Percentiles rank a stretch among this genome's conserved stretches.
These are phyloP conservation scores for Mycena kentingensis DNA, from an alignment of 768 basidiomycete genomes.

Conservation along the genomic window DNA sequence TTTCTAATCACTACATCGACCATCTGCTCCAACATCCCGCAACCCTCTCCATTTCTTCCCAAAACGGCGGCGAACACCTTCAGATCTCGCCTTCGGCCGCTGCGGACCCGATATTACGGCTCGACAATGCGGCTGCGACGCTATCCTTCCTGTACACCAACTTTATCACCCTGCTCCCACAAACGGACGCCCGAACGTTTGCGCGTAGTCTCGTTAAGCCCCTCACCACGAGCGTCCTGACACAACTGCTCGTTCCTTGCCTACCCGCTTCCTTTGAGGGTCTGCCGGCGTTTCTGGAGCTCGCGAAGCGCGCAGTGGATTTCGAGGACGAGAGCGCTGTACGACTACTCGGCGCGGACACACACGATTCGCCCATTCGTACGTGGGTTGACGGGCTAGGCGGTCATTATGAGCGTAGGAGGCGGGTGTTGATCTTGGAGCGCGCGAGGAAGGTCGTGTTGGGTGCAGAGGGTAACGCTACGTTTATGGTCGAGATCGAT, in stretches of 20 bases:
- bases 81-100: conserved; percentile 46
- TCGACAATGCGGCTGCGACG: conserved; percentile 57
- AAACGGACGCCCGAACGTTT: conserved; percentile 46
- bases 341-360: conserved; percentile 49
- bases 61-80: conserved; percentile 46
- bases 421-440: conserved; percentile 68
- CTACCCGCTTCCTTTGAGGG: conserved; percentile 64
- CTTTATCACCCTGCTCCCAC: conserved; percentile 59
- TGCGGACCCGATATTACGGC: conserved; percentile 40
- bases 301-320: conserved; percentile 56
- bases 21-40: conserved; percentile 55
- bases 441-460: conserved; percentile 58
- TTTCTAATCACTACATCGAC: conserved; percentile 61
- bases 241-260: conserved; percentile 66
- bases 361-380: conserved; percentile 55
- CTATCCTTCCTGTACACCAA: conserved; percentile 64
- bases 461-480: conserved; percentile 38
- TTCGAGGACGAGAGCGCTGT: conserved; percentile 66
- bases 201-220: conserved; percentile 62
- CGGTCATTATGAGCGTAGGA: conserved; percentile 76
- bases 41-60: conserved; percentile 40
- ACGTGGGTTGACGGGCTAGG: conserved; percentile 70
- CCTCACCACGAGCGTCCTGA: conserved; percentile 59
- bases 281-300: conserved; percentile 62
- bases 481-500: conserved; percentile 46